phyloP scores from a whole-genome alignment of 176 grass and related monocot genomes.

The Oryza punctata region DNA sequence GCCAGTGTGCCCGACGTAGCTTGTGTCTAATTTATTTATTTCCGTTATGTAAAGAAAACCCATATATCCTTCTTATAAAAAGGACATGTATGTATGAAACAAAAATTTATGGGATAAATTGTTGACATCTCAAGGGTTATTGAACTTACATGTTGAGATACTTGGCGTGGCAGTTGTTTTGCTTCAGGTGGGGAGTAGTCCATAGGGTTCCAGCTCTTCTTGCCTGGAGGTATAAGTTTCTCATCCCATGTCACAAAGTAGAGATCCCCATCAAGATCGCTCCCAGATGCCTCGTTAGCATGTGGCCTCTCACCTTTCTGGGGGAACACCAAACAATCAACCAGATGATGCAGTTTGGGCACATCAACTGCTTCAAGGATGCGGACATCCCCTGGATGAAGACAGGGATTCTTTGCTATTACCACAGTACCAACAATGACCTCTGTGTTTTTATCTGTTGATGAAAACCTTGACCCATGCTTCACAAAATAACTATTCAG shows the following conservation, averaged over 20 bases:
- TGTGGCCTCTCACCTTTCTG: conserved; percentile 87
- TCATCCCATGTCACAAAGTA: conserved; percentile 96
- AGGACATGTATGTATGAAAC: neutral
- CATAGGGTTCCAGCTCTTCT: conserved; percentile 80
- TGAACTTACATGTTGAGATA: conserved; percentile 51
- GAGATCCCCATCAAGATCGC: conserved; percentile 91
- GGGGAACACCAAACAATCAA: conserved; percentile 92
- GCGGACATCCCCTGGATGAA: conserved; percentile 87
- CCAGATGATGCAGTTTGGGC: conserved; percentile 68
- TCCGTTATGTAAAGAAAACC: neutral
- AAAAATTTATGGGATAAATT: conserved; percentile 12
- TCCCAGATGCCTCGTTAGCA: conserved; percentile 87
- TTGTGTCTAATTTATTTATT: neutral
- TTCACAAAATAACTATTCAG: conserved; percentile 72
- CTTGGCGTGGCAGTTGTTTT: conserved; percentile 36
- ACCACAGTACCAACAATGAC: conserved; percentile 71
- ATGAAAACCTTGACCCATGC: conserved; percentile 58
- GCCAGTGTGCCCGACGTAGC: neutral
- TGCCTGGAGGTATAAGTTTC: conserved; percentile 74
- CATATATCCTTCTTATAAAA: neutral
- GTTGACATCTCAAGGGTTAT: neutral
- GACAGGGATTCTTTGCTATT: conserved; percentile 92
- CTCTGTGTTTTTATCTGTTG: conserved; percentile 49
- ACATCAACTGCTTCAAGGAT: conserved; percentile 88
- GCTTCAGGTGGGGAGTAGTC: conserved; percentile 58